Evolutionary conservation across 2,329 filamentous ascomycete species (phyloP).

Genomic region (Penicillium crustosum): DNA sequence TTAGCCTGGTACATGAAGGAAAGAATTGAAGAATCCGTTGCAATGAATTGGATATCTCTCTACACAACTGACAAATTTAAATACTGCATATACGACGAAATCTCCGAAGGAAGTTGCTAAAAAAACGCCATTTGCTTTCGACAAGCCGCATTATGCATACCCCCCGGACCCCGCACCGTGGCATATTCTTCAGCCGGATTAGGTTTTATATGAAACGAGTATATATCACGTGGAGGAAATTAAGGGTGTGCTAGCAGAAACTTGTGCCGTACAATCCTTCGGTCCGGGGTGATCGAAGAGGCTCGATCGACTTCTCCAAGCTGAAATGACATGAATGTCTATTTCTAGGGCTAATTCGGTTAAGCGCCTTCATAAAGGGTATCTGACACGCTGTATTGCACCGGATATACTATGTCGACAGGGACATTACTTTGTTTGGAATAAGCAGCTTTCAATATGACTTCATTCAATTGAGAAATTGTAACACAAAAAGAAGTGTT

Average conservation of each 20-base stretch:
- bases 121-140: not conserved
- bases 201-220: not conserved
- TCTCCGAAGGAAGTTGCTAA: not conserved
- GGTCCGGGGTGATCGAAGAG: not conserved
- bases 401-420: too few relatives aligned
- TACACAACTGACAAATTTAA: not conserved
- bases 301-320: not conserved
- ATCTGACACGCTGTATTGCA: not conserved
- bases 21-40: too few relatives aligned
- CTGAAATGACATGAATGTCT: not conserved
- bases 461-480: not conserved
- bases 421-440: not conserved
- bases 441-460: not conserved
- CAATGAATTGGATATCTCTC: too few relatives aligned
- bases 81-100: too few relatives aligned
- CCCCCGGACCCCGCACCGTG: slow-evolving; percentile 1
- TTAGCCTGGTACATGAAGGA: not conserved
- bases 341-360: not conserved
- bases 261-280: not conserved
- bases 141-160: not conserved
- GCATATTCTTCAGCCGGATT: not conserved
- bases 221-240: not conserved
- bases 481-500: not conserved
- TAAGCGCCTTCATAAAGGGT: not conserved
- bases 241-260: not conserved